Base-by-base conservation (phyloP, 2,329 filamentous ascomycete genomes). In the Phialophora verrucosa region DNA sequence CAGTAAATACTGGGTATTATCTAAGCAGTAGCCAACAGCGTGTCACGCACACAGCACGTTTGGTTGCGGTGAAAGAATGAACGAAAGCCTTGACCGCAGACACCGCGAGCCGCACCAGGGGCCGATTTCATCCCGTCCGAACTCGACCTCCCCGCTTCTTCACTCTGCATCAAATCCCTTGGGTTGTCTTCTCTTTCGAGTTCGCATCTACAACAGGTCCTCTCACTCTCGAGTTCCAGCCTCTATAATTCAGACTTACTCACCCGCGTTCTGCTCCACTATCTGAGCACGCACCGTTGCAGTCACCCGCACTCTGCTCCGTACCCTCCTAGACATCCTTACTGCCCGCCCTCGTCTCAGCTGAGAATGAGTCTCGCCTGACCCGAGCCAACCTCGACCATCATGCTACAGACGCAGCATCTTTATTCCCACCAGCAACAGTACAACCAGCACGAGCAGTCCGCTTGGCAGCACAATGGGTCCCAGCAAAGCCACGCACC, bases 361-460 rank as follows among this genome's bases (percentile, higher is more conserved):
- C 57, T 61, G 63, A 70, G 65, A 58, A 70, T 70, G 68, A 70
- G 11, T 66, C 23, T 55, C 51, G 63, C 50, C 47, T 70, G 63
- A 70, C 68, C 50, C 14, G 14, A 29, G 47, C 42, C 62, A 29
- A 58, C 51, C 42, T 42, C 29, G 42, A 61, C 55, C 65, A 69
- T 57, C 54, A 74, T 74, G 78, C 78, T 80, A 75, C 80, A 83
- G 78, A 82, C 83, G 77, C 84, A 87, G 77, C 85, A 88, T 81
- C 81, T 87, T 76, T 88, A 87, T 76, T 84, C 85, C 63, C 85
- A 88, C 74, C 83, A 85, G 75, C 83, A 84, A 73, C 83, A 83
- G 73, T 83, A 83, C 65, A 80, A 79, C 27, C 81, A 82, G 71
- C 77, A 80, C 72, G 79, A 80, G 72, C 78, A 78, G 53, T 81